Conservation (phyloP, 73 alveolate species). For the Paramecium sonneborni region DNA sequence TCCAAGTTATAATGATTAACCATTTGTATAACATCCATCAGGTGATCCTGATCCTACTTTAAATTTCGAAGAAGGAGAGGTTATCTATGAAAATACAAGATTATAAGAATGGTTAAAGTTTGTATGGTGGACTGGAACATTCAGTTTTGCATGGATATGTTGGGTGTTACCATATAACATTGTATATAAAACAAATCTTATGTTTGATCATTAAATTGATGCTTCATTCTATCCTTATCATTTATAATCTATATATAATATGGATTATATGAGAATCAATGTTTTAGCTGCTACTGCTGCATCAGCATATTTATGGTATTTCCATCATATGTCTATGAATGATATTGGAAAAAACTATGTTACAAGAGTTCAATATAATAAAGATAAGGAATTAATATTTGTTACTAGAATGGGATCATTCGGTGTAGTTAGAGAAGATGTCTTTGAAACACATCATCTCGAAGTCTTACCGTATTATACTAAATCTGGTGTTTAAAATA, state of each 20-base stretch:
- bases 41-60: slow-evolving; percentile 87
- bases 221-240: slow-evolving; percentile 62
- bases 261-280: slow-evolving; percentile 25
- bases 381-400: slow-evolving; percentile 83
- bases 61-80: slow-evolving; percentile 86
- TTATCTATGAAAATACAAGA: slow-evolving; percentile 82
- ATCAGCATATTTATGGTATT: slow-evolving; percentile 47
- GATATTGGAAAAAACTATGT: slow-evolving; percentile 70
- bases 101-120: slow-evolving; percentile 80
- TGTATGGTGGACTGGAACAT: slow-evolving; percentile 73
- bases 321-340: slow-evolving; percentile 58
- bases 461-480: slow-evolving; percentile 76
- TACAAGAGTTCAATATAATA: slow-evolving; percentile 77
- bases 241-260: neutral
- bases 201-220: slow-evolving; percentile 52
- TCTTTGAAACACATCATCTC: slow-evolving; percentile 83
- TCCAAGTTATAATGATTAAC: slow-evolving; percentile 84
- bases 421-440: slow-evolving; percentile 73
- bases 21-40: slow-evolving; percentile 87
- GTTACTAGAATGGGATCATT: slow-evolving; percentile 80
- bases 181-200: slow-evolving; percentile 58
- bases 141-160: slow-evolving; percentile 72
- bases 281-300: slow-evolving; percentile 58
- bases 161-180: slow-evolving; percentile 58
- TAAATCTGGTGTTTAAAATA: slow-evolving; percentile 68